These are phyloP conservation scores for Ophiocytium majus DNA, from an alignment of 352 stramenopile species.

Conservation along the genomic window DNA sequence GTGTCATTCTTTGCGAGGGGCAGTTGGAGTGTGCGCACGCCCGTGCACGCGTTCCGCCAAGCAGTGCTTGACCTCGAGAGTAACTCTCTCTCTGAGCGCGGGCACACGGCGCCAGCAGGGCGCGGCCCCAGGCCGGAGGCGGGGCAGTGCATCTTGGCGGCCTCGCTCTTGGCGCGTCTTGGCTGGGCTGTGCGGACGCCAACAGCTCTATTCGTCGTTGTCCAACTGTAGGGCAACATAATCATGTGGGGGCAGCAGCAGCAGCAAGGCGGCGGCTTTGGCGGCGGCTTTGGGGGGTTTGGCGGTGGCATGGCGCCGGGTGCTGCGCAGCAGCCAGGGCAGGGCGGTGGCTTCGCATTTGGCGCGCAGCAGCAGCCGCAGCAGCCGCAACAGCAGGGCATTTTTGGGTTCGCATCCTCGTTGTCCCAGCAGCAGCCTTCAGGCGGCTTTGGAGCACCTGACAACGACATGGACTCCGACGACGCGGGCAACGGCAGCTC, in stretches of 20 bases:
- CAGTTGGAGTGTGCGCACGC: no score
- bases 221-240: neutral
- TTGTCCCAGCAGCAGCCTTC: neutral
- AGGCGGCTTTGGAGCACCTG: neutral
- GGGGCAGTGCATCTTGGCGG: neutral
- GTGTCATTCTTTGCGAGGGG: no score
- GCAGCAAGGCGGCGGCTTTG: neutral
- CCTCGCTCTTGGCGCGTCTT: no score
- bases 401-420: neutral
- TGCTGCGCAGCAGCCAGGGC: neutral
- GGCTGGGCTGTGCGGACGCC: no score
- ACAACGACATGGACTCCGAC: neutral
- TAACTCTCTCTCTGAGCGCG: no score
- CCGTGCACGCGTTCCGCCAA: no score
- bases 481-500: no score
- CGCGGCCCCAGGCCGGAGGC: neutral
- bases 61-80: no score
- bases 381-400: neutral
- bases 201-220: no score
- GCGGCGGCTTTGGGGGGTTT: neutral
- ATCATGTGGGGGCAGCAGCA: neutral
- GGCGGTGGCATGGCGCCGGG: neutral
- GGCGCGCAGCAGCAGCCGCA: neutral
- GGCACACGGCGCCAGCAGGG: no score
- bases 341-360: neutral